phyloP scores from a whole-genome alignment of 2,329 filamentous ascomycete genomes.

The Penicillium sp. region DNA sequence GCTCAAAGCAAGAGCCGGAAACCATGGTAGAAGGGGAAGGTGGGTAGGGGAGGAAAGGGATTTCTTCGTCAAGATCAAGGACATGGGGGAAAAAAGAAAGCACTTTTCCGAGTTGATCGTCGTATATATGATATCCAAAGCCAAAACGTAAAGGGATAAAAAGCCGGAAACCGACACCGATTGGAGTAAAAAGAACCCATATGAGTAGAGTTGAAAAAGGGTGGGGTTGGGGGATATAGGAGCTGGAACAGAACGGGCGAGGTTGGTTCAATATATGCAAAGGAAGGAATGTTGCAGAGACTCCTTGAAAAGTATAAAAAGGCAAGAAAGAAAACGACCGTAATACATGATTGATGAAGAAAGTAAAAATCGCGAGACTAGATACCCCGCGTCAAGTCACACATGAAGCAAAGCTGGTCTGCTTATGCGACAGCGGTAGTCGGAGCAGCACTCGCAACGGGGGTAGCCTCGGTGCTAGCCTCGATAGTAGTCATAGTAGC shows the following conservation, averaged over 20 bases:
- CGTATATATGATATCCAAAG: conserved; percentile 43
- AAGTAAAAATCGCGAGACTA: conserved; percentile 19
- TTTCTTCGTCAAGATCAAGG: conserved; percentile 39
- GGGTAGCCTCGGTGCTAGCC: conserved; percentile 36
- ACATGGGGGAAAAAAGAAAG: conserved; percentile 5
- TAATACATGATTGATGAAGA: conserved; percentile 32
- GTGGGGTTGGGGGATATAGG: neutral
- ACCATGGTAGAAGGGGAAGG: neutral
- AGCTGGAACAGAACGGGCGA: neutral
- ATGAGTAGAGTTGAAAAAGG: neutral
- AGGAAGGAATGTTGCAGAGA: conserved; percentile 31
- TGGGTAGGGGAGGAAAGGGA: conserved; percentile 30
- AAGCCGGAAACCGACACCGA: conserved; percentile 3
- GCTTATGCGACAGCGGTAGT: conserved; percentile 49
- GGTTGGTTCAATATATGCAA: neutral
- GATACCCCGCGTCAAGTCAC: conserved; percentile 14
- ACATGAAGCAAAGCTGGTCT: conserved; percentile 3
- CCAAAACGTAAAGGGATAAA: conserved; percentile 27
- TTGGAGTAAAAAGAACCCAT: neutral
- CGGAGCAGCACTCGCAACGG: conserved; percentile 42
- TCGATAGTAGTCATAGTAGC: conserved; percentile 38
- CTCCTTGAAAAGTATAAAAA: conserved; percentile 24
- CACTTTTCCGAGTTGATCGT: conserved; percentile 41
- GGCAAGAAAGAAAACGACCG: conserved; percentile 31
- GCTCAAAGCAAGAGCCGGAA: neutral